Evolutionary conservation across 768 basidiomycete genomes (phyloP), one percentile per base, ranked within the genome.

Genomic region (Cyclocybe cylindracea): DNA sequence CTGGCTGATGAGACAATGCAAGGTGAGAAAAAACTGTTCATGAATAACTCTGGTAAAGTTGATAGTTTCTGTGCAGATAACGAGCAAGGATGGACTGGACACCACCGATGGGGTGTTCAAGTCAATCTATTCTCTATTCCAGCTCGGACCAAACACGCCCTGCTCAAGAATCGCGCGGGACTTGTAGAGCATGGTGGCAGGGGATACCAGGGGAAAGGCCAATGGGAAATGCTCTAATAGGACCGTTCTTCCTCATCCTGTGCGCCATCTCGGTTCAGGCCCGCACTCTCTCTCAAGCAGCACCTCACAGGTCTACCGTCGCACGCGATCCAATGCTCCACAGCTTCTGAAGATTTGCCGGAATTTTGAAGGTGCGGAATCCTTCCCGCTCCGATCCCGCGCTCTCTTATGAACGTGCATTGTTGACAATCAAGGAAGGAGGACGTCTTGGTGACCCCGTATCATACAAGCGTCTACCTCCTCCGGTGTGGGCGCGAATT

Each of bases 401-500:
- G 16, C 16, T 16, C 16, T 16, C 16, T 16, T 16, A 16, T 16
- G 16, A 16, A 16, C 16, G 16, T 16, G 16, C 16, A 16, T 16
- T 16, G 16, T 16, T 16, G 16, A 16, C 16, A 14, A n/a, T 16
- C 7, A 43, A 43, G 14, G 39, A 51, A 19, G 24, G 18, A 2
- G 54, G 36, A 5, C 43, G 53, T 7, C 35, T 46, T 10, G 13
- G 16, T 13, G 42, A 46, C 14, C 39, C 53, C 4, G 43, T 60
- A 9, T 57, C 59, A 11, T 46, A 60, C 29, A 37, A 43, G 4
- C 46, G 37, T 6, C 39, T 60, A 5, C 56, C 53, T 6, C 53
- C 53, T 7, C 59, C 59, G 4, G 38, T 44, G 4, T 56, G 51
- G 54, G 54, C 60, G 10, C 33, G 45, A n/a, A 53, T 61, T 16